These are phyloP conservation scores for Ceratocystis eucalypticola DNA, from an alignment of 2,329 filamentous ascomycete genomes.

Conservation along the genomic window DNA sequence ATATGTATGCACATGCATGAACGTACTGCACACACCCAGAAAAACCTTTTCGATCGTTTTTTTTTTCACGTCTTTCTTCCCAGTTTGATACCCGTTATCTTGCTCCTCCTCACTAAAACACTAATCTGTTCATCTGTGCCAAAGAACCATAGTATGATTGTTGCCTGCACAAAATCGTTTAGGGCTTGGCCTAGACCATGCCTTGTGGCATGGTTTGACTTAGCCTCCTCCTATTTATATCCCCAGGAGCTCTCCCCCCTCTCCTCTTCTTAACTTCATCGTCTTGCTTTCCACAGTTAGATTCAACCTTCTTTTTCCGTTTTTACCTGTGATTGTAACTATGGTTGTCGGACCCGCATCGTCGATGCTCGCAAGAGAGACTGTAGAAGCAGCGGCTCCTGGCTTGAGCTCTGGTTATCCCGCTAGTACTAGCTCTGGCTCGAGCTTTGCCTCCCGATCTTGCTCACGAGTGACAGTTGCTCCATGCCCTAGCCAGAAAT, in stretches of 20 bases:
- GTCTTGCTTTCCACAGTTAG: no score
- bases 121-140: background rate
- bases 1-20: background rate
- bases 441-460: conserved; percentile 28
- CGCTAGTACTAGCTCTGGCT: background rate
- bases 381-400: background rate
- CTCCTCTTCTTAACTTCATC: background rate
- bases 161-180: no score
- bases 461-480: background rate
- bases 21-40: background rate
- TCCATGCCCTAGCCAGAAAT: conserved; percentile 32
- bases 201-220: no score
- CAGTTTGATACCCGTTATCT: background rate
- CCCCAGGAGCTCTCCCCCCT: background rate
- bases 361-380: background rate
- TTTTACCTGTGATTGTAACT: background rate
- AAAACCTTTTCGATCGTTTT: no score
- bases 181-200: no score
- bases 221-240: background rate
- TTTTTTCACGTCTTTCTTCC: background rate
- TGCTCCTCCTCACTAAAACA: background rate
- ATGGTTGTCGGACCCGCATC: background rate
- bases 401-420: background rate
- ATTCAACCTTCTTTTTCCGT: background rate
- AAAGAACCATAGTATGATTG: no score